Evolutionary conservation across 1,284 basidiomycete genomes (phyloP), one percentile per base, ranked within the genome.

Genomic region (Cystobasidium pallidum): DNA sequence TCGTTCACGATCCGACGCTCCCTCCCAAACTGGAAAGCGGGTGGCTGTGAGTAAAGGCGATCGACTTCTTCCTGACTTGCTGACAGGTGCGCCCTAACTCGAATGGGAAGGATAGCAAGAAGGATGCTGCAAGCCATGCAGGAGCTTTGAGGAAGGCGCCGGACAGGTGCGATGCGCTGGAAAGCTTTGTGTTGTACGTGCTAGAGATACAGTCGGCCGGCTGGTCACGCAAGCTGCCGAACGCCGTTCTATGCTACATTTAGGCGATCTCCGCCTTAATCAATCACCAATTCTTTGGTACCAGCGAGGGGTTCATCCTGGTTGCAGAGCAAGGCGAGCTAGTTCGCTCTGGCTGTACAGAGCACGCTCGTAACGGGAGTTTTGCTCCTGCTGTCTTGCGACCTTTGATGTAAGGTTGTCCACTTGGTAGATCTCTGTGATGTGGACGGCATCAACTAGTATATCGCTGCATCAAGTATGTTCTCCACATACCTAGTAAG

Each of bases 401-500:
- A 28, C 49, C 15, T 51, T 51, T 2, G 49, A 26, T 6, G 21
- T 24, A n/a, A 43, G 39, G 13, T 61, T 41, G 3, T 61, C 21
- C 7, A n/a, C 10, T 11, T 61, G 17, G 26, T 61, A 61, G 8
- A 21, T 45, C 6, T 61, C 58, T 61, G 21, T 43, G 45, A 34
- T 19, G 8, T 4, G 54, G 11, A 57, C 17, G 21, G n/a, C 34
- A 3, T 34, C 54, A 57, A 32, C 19, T 11, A 36, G 11, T 13
- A 34, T 19, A 1, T 19, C 19, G 1, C 43, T 1, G n/a, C 1
- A 24, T 36, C 6, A 41, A 24, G 7, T 41, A 17, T 7, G 3
- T 30, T 19, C 15, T 19, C 4, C 26, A 51, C 70, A 6, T 30
- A 72, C 70, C 63, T 13, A 72, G 58, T 11, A 74, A 32, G 39